Conservation (phyloP, 495 filamentous ascomycete species). For the Podospora pseudocomata region DNA sequence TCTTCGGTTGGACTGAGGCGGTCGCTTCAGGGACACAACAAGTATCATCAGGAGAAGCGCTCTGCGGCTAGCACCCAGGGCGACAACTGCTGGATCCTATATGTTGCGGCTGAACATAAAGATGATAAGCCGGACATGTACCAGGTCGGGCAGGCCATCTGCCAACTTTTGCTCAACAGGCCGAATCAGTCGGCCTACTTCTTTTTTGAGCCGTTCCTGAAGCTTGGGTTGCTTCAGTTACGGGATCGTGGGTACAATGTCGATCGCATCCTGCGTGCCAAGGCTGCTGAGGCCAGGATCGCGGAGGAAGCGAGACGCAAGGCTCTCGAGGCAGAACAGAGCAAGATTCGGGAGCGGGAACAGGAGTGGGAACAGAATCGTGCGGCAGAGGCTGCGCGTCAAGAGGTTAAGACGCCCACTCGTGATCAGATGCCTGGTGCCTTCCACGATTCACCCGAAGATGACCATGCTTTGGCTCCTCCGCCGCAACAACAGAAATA, state of each 20-base stretch:
- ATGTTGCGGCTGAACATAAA: slow-evolving; percentile 51
- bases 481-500: slow-evolving; percentile 18
- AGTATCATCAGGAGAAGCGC: slow-evolving; percentile 64
- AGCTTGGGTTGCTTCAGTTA: slow-evolving; percentile 68
- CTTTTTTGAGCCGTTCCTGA: slow-evolving; percentile 82
- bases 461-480: slow-evolving; percentile 27
- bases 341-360: slow-evolving; percentile 57
- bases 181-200: slow-evolving; percentile 81
- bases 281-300: slow-evolving; percentile 77
- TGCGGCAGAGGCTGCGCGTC: slow-evolving; percentile 27
- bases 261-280: slow-evolving; percentile 79
- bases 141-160: slow-evolving; percentile 81
- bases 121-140: slow-evolving; percentile 68
- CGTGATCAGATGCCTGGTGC: slow-evolving; percentile 28
- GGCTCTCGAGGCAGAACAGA: slow-evolving; percentile 71
- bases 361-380: slow-evolving; percentile 47
- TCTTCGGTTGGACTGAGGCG: slow-evolving; percentile 68
- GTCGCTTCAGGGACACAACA: slow-evolving; percentile 62
- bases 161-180: slow-evolving; percentile 71
- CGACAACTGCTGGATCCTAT: slow-evolving; percentile 36
- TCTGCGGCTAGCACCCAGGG: slow-evolving; percentile 54
- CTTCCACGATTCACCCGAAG: slow-evolving; percentile 62
- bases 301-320: slow-evolving; percentile 76
- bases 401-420: slow-evolving; percentile 29
- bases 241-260: slow-evolving; percentile 89